A percentile compares a stretch with the other conserved stretches of the same genome.
Evolutionary conservation across 164 flowering plant species (phyloP).

Genomic region (Umbellularia californica): DNA sequence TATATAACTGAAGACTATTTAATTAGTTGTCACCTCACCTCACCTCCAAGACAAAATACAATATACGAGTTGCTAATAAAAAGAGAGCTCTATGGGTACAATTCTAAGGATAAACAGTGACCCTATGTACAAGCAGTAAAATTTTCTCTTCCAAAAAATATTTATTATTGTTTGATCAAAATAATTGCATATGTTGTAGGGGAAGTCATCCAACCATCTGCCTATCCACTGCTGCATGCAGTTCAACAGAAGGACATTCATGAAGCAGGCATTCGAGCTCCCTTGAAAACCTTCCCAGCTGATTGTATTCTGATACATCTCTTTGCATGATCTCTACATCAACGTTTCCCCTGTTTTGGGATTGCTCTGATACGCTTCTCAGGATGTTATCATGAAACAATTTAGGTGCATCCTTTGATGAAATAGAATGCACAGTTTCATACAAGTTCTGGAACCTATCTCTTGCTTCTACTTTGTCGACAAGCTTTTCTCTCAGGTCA

Average conservation of each 20-base stretch:
- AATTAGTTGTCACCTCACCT: too few species aligned
- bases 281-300: conserved; percentile 28
- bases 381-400: conserved; percentile 40
- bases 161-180: too few species aligned
- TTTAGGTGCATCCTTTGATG: conserved; percentile 50
- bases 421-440: conserved; percentile 45
- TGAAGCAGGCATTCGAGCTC: conserved; percentile 39
- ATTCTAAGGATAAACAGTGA: too few species aligned
- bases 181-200: too few species aligned
- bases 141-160: too few species aligned
- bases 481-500: conserved; percentile 47
- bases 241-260: conserved; percentile 39
- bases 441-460: conserved; percentile 40
- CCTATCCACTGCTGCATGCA: conserved; percentile 17
- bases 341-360: conserved; percentile 13
- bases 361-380: conserved; percentile 18
- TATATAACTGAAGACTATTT: too few species aligned
- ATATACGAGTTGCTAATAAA: too few species aligned
- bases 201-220: conserved; percentile 9
- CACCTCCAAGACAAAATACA: too few species aligned
- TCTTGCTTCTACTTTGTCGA: conserved; percentile 36
- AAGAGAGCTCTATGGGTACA: too few species aligned
- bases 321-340: not conserved
- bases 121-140: too few species aligned
- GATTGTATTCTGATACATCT: conserved; percentile 23